Evolutionary conservation across 139 green algal species (phyloP).

Genomic region (Chlamydomonas eustigma): DNA sequence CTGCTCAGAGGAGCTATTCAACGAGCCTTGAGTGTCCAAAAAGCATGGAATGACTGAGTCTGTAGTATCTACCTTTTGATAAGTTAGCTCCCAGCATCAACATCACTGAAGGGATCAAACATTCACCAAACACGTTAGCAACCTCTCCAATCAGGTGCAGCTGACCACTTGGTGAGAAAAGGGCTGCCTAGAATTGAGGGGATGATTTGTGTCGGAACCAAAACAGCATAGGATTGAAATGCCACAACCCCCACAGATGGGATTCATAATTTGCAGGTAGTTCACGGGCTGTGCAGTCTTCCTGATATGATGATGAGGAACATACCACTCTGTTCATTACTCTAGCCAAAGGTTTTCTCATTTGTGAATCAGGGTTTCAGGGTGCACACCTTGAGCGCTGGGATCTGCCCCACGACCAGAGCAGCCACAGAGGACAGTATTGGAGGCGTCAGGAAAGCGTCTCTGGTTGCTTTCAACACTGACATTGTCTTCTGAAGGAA

Average conservation of each 20-base stretch:
- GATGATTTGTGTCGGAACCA: neutral
- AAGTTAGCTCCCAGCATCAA: slow-evolving; percentile 52
- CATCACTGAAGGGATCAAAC: slow-evolving; percentile 41
- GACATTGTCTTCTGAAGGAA: no score
- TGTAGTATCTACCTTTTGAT: slow-evolving; percentile 16
- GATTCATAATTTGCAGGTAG: neutral
- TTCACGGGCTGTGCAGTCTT: neutral
- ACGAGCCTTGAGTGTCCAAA: no score
- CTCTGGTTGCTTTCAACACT: no score
- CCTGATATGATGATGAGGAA: neutral
- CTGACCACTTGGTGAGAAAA: neutral
- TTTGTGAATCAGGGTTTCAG: neutral
- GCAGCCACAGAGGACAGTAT: neutral
- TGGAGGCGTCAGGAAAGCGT: neutral
- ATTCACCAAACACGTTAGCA: slow-evolving; percentile 16
- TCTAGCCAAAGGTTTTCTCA: neutral
- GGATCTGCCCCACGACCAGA: neutral
- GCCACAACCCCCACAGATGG: neutral
- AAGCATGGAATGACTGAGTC: neutral
- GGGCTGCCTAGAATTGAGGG: neutral
- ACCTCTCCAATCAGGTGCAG: slow-evolving; percentile 35
- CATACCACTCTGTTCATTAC: neutral
- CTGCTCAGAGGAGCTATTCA: no score
- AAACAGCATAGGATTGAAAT: neutral
- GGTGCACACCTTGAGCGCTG: neutral